Conservation (phyloP, 352 stramenopile genomes). For the Globisporangium sylvaticum region DNA sequence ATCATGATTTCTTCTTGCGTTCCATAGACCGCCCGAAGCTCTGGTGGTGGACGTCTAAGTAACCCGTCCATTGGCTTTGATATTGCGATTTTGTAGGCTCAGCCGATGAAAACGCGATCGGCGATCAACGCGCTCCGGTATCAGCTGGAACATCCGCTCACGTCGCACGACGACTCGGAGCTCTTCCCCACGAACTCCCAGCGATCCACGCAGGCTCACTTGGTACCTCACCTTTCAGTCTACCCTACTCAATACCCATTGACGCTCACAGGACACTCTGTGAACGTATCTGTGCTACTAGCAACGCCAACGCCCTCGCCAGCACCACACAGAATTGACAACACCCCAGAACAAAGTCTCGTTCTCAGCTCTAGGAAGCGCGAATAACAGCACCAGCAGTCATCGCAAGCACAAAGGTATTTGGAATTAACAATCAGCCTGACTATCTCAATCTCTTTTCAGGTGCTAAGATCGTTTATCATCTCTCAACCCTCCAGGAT, state of each 20-base stretch:
- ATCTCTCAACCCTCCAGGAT: conserved; percentile 10
- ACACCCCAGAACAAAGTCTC: conserved; percentile 18
- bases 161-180: conserved; percentile 70
- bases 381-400: conserved; percentile 16
- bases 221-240: conserved; percentile 26
- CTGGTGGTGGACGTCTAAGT: not conserved
- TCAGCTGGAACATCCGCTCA: conserved; percentile 73
- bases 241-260: not conserved
- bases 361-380: conserved; percentile 14
- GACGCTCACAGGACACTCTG: not conserved
- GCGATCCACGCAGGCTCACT: conserved; percentile 39
- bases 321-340: conserved; percentile 5
- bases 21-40: not conserved
- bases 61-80: conserved; percentile 1
- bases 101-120: conserved; percentile 44
- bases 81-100: conserved; percentile 1
- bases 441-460: not conserved
- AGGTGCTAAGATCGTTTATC: not conserved
- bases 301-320: conserved; percentile 48
- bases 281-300: conserved; percentile 8
- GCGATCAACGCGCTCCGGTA: conserved; percentile 72
- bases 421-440: not conserved
- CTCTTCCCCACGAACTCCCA: conserved; percentile 44
- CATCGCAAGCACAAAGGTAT: conserved; percentile 23
- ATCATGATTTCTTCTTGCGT: not conserved